Conservation (phyloP, 805 yeast species). For the Cyberlindnera mississippiensis region DNA sequence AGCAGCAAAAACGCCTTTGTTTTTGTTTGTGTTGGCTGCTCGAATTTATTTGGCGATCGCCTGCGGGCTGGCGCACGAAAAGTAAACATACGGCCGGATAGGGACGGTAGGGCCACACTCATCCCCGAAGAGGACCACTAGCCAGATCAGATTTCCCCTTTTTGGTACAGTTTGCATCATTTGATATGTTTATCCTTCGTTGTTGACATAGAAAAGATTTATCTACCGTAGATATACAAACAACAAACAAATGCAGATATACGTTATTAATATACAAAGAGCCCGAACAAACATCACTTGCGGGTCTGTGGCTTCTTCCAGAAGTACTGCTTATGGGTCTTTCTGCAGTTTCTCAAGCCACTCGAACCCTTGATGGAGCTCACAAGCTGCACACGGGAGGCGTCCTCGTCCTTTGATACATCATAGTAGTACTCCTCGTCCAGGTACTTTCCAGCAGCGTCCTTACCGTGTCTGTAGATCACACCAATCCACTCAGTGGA, state of each 20-base stretch:
- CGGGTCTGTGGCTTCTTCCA: conserved; percentile 41
- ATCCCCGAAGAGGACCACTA: conserved; percentile 1
- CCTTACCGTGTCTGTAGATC: conserved; percentile 85
- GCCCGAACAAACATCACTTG: too few relatives aligned
- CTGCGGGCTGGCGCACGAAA: not conserved
- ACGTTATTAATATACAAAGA: too few relatives aligned
- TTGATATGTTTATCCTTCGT: too few relatives aligned
- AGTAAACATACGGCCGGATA: conserved; percentile 10
- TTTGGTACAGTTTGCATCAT: too few relatives aligned
- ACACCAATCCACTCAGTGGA: conserved; percentile 71
- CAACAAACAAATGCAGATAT: not conserved
- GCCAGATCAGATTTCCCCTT: too few relatives aligned
- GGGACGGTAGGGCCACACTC: conserved; percentile 10
- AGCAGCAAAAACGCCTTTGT: too few relatives aligned
- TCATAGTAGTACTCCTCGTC: conserved; percentile 93
- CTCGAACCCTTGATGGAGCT: conserved; percentile 73
- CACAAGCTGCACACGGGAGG: conserved; percentile 64
- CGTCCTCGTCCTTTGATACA: conserved; percentile 75
- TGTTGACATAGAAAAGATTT: too few relatives aligned
- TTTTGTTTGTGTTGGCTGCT: conserved; percentile 1
- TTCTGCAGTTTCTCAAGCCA: conserved; percentile 85
- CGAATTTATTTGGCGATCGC: not conserved
- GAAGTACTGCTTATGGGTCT: conserved; percentile 77
- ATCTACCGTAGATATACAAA: conserved; percentile 1
- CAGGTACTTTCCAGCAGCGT: conserved; percentile 91